Evolutionary conservation across 1,139 yeast species (phyloP).

Genomic region (Candida freyschussii): DNA sequence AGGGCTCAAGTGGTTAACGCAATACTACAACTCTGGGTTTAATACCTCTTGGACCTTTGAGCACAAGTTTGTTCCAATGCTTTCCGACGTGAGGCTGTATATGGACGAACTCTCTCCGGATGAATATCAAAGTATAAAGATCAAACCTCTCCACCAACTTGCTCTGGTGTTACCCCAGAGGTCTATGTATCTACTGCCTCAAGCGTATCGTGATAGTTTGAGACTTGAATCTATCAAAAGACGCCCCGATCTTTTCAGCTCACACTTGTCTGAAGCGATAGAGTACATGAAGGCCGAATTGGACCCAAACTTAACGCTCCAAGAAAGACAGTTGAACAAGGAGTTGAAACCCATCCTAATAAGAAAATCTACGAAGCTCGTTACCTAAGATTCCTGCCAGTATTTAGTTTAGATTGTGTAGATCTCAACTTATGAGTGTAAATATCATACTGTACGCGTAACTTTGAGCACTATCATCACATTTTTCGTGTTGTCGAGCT

Average conservation of each 20-base stretch:
- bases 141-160: conserved; percentile 15
- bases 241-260: too few relatives aligned
- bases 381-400: not conserved
- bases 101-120: too few relatives aligned
- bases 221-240: too few relatives aligned
- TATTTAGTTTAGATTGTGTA: too few relatives aligned
- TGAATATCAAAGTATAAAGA: not conserved
- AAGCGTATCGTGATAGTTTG: conserved; percentile 3
- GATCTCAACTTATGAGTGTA: conserved; percentile 3
- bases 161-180: conserved; percentile 12
- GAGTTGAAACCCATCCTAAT: conserved; percentile 1
- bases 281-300: conserved; percentile 1
- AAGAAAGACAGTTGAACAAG: conserved; percentile 1
- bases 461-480: conserved; percentile 3
- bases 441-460: conserved; percentile 5
- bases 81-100: conserved; percentile 10
- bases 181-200: conserved; percentile 8
- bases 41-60: conserved; percentile 7
- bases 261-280: too few relatives aligned
- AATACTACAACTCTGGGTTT: conserved; percentile 13
- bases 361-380: conserved; percentile 2
- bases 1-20: conserved; percentile 15
- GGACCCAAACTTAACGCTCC: too few relatives aligned
- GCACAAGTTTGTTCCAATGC: conserved; percentile 8
- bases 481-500: too few relatives aligned